phyloP scores from a whole-genome alignment of 768 basidiomycete species.

The Kwoniella dendrophila region DNA sequence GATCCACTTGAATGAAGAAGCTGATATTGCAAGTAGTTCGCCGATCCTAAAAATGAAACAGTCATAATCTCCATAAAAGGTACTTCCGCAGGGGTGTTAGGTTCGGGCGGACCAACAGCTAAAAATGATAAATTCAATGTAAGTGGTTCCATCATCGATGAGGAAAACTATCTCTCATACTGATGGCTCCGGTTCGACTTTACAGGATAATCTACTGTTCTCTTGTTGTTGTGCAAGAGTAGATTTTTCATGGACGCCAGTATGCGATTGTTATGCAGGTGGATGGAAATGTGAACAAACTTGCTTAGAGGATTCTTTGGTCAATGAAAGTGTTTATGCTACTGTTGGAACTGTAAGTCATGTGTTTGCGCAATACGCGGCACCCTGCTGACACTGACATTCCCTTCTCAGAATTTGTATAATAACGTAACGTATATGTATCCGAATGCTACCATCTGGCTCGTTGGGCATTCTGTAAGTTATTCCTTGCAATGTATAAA shows the following conservation, averaged over 20 bases:
- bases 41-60: conserved; percentile 66
- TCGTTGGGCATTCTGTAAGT: conserved; percentile 63
- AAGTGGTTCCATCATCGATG: conserved; percentile 6
- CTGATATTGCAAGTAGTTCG: conserved; percentile 42
- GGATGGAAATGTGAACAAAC: conserved; percentile 74
- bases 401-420: conserved; percentile 72
- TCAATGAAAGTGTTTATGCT: conserved; percentile 84
- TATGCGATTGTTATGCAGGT: conserved; percentile 82
- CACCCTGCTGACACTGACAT: conserved; percentile 12
- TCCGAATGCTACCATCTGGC: conserved; percentile 84
- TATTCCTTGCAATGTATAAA: too few relatives aligned
- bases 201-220: conserved; percentile 82
- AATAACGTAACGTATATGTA: conserved; percentile 91
- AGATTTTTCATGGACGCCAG: conserved; percentile 90
- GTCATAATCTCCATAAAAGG: conserved; percentile 89
- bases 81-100: conserved; percentile 74
- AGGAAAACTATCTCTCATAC: background rate
- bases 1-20: background rate
- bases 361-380: background rate
- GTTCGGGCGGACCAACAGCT: conserved; percentile 77
- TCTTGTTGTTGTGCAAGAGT: conserved; percentile 93
- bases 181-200: background rate
- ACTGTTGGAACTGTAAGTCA: conserved; percentile 73
- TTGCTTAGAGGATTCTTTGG: conserved; percentile 76
- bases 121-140: conserved; percentile 85